Evolutionary conservation across 176 grass and related monocot species (phyloP).

Genomic region (Canna indica): DNA sequence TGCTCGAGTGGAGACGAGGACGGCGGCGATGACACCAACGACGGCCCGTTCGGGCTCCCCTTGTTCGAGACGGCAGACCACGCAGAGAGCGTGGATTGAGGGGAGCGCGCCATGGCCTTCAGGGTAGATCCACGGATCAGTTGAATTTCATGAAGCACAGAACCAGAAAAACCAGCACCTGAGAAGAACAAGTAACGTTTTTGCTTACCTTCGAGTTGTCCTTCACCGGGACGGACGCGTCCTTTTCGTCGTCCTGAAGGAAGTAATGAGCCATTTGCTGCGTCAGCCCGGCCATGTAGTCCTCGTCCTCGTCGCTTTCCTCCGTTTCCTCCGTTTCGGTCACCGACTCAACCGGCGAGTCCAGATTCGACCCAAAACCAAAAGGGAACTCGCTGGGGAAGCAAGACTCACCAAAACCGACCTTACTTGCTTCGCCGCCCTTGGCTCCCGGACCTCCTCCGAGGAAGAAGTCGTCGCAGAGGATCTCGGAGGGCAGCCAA

Average conservation of each 20-base stretch:
- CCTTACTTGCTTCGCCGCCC: background rate
- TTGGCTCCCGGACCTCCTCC: background rate
- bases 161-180: background rate
- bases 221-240: background rate
- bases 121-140: background rate
- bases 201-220: background rate
- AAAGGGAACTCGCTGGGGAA: background rate
- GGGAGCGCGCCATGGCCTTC: constrained; percentile 16
- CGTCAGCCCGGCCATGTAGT: constrained; percentile 22
- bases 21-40: constrained; percentile 7
- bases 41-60: constrained; percentile 6
- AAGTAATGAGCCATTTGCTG: constrained; percentile 23
- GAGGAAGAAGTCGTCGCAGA: constrained; percentile 22
- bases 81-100: constrained; percentile 21
- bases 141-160: background rate
- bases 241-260: constrained; percentile 23
- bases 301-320: constrained; percentile 46
- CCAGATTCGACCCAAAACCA: background rate
- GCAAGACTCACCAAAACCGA: background rate
- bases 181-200: too few species aligned
- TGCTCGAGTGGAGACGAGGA: constrained; percentile 2
- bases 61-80: constrained; percentile 6
- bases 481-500: constrained; percentile 31
- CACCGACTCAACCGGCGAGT: constrained; percentile 15
- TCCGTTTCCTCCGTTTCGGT: constrained; percentile 19